Base-by-base conservation (phyloP, 176 grass and related monocot genomes). In the Juncus effusus region DNA sequence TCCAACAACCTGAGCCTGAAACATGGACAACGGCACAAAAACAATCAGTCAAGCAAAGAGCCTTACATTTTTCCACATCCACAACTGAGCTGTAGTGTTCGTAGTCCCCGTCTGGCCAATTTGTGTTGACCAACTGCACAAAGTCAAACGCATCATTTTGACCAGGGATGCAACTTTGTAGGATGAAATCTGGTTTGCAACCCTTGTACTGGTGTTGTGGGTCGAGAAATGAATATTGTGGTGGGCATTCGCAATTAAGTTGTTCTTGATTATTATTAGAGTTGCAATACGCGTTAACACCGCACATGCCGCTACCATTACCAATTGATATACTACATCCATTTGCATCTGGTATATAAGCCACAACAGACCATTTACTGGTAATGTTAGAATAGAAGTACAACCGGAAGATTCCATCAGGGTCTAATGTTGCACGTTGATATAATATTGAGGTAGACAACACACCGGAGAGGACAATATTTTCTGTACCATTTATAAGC, bases 241-340 rank as follows among this genome's bases (percentile, higher is more conserved):
- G 47, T 1, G 76, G 81, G 44, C 81, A 84, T 6, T 0, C 2
- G 56, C 81, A 79, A 11, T 63, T 44, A 1, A 69, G 54, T 9
- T 28, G 51, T 40, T 36, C 45, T 3, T 2, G 54, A 7, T 54
- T 65, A 16, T 35, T 59, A 38, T 54, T 40, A 1, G 38, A 74
- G 10, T 3, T 76, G 72, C 76, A 88, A 57, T 80, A 80, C 11
- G 62, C 79, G 60, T 83, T 81, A 68, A 61, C 81, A 5, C 83
- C 78, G 6, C 74, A 78, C 3, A 62, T 65, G 2, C 83, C 83
- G 28, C 78, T 88, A 13, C 70, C 65, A 2, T 2, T 2, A 3
- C 40, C 69, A 19, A 10, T 4, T 3, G 16, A 0, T 8, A 4
- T 10, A 5, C 28, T 6, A 28, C 79, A 71, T 15, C 74, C 74